Percentiles rank a stretch among this genome's conserved stretches.
These are phyloP conservation scores for Wickerhamomyces xylosicus DNA, from an alignment of 805 yeast species.

Conservation along the genomic window DNA sequence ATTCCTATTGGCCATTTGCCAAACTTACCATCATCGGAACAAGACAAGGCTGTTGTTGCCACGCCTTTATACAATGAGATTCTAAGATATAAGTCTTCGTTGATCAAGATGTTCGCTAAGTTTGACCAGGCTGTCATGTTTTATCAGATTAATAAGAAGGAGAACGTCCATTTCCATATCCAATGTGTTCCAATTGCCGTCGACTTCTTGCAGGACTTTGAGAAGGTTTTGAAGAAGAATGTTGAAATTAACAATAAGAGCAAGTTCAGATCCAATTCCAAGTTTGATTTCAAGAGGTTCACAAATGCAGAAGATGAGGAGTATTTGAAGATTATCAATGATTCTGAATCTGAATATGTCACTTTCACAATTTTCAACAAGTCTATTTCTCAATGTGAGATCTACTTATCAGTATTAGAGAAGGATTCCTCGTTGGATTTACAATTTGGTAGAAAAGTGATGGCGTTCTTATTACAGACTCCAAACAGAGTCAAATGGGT, in stretches of 20 bases:
- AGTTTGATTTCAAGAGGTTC: constrained; percentile 30
- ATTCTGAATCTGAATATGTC: constrained; percentile 18
- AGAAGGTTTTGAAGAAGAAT: constrained; percentile 34
- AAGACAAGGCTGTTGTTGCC: constrained; percentile 10
- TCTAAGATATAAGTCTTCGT: constrained; percentile 31
- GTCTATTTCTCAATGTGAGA: constrained; percentile 17
- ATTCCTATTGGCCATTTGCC: constrained; percentile 73
- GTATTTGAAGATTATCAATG: constrained; percentile 19
- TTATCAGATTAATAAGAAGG: constrained; percentile 57
- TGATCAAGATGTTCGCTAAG: constrained; percentile 34
- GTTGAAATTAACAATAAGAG: constrained; percentile 32
- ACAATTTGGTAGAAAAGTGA: constrained; percentile 75
- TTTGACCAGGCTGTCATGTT: constrained; percentile 43
- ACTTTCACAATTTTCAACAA: constrained; percentile 24
- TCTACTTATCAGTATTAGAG: constrained; percentile 21
- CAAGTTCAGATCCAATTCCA: constrained; percentile 31
- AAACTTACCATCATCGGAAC: constrained; percentile 18
- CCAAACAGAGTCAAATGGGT: constrained; percentile 70
- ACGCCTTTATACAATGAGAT: constrained; percentile 35
- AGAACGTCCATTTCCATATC: constrained; percentile 65
- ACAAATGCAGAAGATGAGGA: constrained; percentile 15
- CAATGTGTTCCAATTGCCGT: constrained; percentile 68
- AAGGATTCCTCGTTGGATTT: constrained; percentile 44
- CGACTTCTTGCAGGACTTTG: constrained; percentile 32
- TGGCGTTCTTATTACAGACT: constrained; percentile 51